Evolutionary conservation across 225 moss, liverwort and hornwort genomes (phyloP), one percentile per base, ranked within the genome.

Genomic region (Antitrichia curtipendula): DNA sequence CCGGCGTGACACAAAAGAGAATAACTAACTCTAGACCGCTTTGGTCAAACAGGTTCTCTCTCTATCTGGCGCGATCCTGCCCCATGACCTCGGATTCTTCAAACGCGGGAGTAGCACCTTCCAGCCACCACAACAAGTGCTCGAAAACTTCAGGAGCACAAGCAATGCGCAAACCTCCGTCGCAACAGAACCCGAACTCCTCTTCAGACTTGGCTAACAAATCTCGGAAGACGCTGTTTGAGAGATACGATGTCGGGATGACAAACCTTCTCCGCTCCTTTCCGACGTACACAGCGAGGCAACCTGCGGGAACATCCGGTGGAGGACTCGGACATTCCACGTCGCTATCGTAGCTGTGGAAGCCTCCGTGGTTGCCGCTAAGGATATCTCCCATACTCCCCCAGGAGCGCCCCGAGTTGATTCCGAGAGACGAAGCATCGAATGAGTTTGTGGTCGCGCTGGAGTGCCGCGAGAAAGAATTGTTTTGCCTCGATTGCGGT

Each of bases 91-190:
- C 90, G 47, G 84, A 59, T 83, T 91, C 93, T 52, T 87, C 89
- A 60, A 71, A 86, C 47, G 81, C 60, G 9, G 90, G 60, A 77
- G 88, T 69, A 57, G 89, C 84, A 56, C 93, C 91, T 84, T 92
- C 92, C 66, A 94, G 78, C 94, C 94, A 94, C 97, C 97, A 98
- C 25, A 98, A 85, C 86, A 96, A 73, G 84, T 98, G 97, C 91
- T 98, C 96, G 90, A 98, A 98, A 29, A 96, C 92, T n/a, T 90
- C 96, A 47, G 96, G 95, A 60, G 93, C 91, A 80, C 97, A 98
- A 57, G 97, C 97, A 87, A 98, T 96, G 57, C 90, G 94, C 89
- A 98, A 90, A 38, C 96, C 96, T n/a, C 97, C 97, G n/a, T 95
- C 92, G 79, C 94, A 95, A 34, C 96, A 92, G 83, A 94, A 95